Percentiles rank a stretch among this genome's conserved stretches.
Conservation (phyloP, 2,329 filamentous ascomycete genomes). For the Penicillium sp. region DNA sequence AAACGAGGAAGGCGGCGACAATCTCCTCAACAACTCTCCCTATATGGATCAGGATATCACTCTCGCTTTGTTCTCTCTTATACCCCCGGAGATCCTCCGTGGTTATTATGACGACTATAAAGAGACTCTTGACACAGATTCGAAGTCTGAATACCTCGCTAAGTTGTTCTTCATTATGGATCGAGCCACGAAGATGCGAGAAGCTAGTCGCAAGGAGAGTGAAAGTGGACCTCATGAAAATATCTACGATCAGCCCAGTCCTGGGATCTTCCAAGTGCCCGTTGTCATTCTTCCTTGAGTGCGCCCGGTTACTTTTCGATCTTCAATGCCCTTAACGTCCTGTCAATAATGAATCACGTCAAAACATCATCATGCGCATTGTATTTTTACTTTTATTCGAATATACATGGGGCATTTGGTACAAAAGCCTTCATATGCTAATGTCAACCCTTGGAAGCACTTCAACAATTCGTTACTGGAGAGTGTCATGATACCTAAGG, state of each 20-base stretch:
- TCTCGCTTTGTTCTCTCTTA: constrained; percentile 30
- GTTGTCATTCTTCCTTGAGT: constrained; percentile 16
- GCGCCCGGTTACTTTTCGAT: background rate
- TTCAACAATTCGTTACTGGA: background rate
- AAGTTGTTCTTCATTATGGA: constrained; percentile 13
- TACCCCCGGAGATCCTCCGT: constrained; percentile 10
- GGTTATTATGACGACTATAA: constrained; percentile 17
- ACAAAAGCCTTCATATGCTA: background rate
- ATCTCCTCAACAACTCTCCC: constrained; percentile 12
- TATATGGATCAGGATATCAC: constrained; percentile 18
- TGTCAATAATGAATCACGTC: background rate
- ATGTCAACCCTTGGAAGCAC: background rate
- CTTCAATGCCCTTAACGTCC: background rate
- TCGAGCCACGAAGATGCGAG: constrained; percentile 16
- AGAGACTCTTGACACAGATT: constrained; percentile 7
- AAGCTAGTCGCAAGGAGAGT: constrained; percentile 15
- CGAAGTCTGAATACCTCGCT: background rate
- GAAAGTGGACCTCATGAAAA: background rate
- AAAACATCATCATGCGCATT: constrained; percentile 1
- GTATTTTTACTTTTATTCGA: background rate
- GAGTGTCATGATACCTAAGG: background rate
- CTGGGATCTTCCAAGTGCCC: constrained; percentile 20
- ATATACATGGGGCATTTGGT: background rate
- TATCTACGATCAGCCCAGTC: constrained; percentile 3
- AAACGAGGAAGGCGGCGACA: constrained; percentile 2